phyloP scores from a whole-genome alignment of 306 rosid genomes.

The Amphicarpaea edgeworthii region DNA sequence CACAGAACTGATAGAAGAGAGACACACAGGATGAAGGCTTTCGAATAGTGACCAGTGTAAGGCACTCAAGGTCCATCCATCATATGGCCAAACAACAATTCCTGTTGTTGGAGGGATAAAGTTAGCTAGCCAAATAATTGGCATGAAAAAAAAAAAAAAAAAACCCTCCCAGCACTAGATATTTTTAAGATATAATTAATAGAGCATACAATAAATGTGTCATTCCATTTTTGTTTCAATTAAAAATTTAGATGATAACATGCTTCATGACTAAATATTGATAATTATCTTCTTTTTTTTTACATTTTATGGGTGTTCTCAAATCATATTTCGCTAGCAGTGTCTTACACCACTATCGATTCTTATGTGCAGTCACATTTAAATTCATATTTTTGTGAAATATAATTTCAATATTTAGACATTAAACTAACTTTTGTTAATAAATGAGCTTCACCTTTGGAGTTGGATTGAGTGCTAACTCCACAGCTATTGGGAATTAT shows the following conservation, averaged over 20 bases:
- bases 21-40: constrained; percentile 20
- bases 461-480: constrained; percentile 46
- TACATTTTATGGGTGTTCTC: no score
- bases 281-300: no score
- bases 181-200: constrained; percentile 37
- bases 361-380: no score
- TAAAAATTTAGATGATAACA: no score
- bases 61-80: constrained; percentile 62
- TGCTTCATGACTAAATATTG: no score
- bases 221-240: neutral
- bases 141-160: constrained; percentile 16
- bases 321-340: no score
- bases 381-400: no score
- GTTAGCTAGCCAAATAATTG: constrained; percentile 55
- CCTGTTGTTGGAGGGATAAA: constrained; percentile 53
- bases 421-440: no score
- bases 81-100: constrained; percentile 53
- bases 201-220: constrained; percentile 21
- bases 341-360: no score
- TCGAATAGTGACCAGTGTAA: constrained; percentile 43
- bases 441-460: constrained; percentile 13
- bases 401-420: no score
- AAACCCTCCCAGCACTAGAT: neutral
- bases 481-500: constrained; percentile 33
- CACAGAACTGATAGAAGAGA: constrained; percentile 25